Evolutionary conservation across 129 eudicot species (phyloP).

Genomic region (Lonicera japonica): DNA sequence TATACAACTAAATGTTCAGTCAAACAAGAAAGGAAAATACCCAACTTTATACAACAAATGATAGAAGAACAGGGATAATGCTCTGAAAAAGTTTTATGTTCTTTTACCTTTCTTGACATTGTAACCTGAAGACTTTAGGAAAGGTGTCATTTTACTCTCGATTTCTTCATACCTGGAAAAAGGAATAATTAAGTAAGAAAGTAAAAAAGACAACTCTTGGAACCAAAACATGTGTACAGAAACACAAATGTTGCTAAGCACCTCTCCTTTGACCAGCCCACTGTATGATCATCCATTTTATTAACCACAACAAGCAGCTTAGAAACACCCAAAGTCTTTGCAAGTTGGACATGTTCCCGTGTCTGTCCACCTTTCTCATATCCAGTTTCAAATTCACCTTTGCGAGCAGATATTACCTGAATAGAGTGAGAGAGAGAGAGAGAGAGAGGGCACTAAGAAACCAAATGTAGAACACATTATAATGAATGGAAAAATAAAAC

Average conservation of each 20-base stretch:
- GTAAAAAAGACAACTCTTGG: not conserved
- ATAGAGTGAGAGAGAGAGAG: not conserved
- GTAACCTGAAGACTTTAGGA: conserved; percentile 68
- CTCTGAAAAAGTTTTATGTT: not conserved
- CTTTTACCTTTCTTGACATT: conserved; percentile 87
- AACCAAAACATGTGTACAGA: not conserved
- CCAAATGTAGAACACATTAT: not conserved
- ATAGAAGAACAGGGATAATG: not conserved
- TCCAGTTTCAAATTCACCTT: conserved; percentile 98
- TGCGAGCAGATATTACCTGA: conserved; percentile 95
- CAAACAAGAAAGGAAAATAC: not conserved
- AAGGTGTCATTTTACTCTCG: conserved; percentile 70
- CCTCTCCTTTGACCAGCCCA: conserved; percentile 83
- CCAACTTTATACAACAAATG: not conserved
- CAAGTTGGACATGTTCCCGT: conserved; percentile 93
- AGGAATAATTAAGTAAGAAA: not conserved
- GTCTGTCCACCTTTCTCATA: conserved; percentile 97
- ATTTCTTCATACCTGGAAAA: conserved; percentile 69
- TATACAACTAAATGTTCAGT: not conserved
- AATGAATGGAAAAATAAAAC: too few relatives aligned
- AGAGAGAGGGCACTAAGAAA: not conserved
- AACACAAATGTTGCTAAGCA: conserved; percentile 11
- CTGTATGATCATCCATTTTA: conserved; percentile 95
- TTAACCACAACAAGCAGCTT: conserved; percentile 86
- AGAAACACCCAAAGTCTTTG: conserved; percentile 83